Conservation (phyloP, 257 asterid species). For the Cynanchum wilfordii region DNA sequence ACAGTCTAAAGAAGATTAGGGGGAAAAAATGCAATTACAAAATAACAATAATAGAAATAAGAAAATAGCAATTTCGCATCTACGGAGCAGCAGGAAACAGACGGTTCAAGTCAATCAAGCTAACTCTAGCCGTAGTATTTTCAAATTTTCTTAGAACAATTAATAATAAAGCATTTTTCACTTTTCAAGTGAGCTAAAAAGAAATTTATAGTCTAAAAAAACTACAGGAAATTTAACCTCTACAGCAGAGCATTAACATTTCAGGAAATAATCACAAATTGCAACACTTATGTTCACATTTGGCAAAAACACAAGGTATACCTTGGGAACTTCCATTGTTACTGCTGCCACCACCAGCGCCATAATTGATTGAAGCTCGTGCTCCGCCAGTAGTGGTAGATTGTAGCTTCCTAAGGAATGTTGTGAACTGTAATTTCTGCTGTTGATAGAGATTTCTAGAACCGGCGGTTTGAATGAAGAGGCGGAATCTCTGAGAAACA, state of each 20-base stretch:
- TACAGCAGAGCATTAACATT: background rate
- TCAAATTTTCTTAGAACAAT: background rate
- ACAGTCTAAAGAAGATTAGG: background rate
- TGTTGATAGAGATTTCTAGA: slow-evolving; percentile 27
- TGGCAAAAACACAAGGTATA: slow-evolving; percentile 16
- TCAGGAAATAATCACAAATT: background rate
- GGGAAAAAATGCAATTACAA: background rate
- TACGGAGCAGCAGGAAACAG: background rate
- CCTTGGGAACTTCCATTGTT: slow-evolving; percentile 49
- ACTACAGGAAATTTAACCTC: background rate
- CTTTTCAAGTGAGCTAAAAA: too few species aligned
- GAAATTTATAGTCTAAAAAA: background rate
- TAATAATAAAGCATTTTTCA: background rate
- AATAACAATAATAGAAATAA: background rate
- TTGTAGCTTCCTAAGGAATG: slow-evolving; percentile 60
- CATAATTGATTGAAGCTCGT: slow-evolving; percentile 42
- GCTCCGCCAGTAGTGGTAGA: slow-evolving; percentile 33
- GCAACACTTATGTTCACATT: background rate
- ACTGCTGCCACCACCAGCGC: slow-evolving; percentile 21
- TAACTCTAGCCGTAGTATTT: background rate
- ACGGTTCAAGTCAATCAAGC: background rate
- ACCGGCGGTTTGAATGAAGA: slow-evolving; percentile 20
- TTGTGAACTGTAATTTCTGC: slow-evolving; percentile 44
- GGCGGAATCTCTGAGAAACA: slow-evolving; percentile 23
- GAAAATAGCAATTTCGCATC: background rate